Percentiles rank a stretch among this genome's conserved stretches.
phyloP scores from a whole-genome alignment of 345 rosid genomes.

The Hibiscus mutabilis region DNA sequence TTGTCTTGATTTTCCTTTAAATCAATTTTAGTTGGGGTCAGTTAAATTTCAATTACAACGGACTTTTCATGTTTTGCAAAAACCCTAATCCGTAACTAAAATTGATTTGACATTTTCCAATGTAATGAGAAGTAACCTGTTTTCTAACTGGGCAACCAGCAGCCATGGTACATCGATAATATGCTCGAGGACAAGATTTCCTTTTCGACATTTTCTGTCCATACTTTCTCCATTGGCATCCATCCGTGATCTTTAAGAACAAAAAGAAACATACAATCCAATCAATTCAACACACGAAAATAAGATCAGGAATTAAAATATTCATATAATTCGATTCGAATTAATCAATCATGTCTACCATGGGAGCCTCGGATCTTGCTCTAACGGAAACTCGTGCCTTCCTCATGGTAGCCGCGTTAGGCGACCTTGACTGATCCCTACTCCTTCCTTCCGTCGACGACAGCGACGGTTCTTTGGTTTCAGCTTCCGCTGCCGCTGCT shows the following conservation, averaged over 20 bases:
- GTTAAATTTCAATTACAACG: no score
- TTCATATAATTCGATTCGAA: background rate
- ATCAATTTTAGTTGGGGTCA: no score
- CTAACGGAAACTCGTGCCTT: slow-evolving; percentile 68
- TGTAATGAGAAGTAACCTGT: slow-evolving; percentile 29
- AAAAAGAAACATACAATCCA: background rate
- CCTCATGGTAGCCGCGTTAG: slow-evolving; percentile 47
- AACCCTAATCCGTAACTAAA: background rate
- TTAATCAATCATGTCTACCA: slow-evolving; percentile 8
- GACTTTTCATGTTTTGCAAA: no score
- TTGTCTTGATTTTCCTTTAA: no score
- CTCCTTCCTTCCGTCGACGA: slow-evolving; percentile 47
- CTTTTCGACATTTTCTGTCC: slow-evolving; percentile 82
- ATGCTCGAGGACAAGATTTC: slow-evolving; percentile 79
- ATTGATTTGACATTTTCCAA: background rate
- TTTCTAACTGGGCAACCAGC: slow-evolving; percentile 76
- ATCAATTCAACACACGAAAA: background rate
- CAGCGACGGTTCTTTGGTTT: slow-evolving; percentile 34
- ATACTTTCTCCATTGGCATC: slow-evolving; percentile 77
- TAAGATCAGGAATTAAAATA: background rate
- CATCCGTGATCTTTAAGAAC: slow-evolving; percentile 45
- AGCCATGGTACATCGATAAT: slow-evolving; percentile 79
- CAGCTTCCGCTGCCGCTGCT: no score
- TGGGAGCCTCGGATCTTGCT: slow-evolving; percentile 47
- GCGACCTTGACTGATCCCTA: slow-evolving; percentile 33